These are phyloP conservation scores for Trichoderma lentiforme DNA, from an alignment of 2,329 filamentous ascomycete species.

Conservation along the genomic window DNA sequence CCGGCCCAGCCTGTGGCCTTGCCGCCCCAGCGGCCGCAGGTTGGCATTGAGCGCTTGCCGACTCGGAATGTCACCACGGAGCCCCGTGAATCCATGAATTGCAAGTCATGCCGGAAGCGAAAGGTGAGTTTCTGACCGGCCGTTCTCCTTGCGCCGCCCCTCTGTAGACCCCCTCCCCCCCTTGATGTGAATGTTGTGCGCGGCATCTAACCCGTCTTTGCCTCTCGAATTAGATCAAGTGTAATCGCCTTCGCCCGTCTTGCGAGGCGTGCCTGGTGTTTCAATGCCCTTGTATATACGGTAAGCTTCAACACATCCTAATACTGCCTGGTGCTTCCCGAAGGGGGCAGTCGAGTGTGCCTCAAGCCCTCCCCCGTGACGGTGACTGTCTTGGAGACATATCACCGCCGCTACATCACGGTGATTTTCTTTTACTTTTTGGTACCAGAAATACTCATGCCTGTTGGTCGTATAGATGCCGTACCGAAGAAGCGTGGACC, in stretches of 20 bases:
- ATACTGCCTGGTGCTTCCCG: background rate
- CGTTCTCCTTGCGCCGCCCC: background rate
- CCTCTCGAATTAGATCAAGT: slow-evolving; percentile 68
- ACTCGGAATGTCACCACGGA: slow-evolving; percentile 68
- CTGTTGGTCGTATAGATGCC: slow-evolving; percentile 52
- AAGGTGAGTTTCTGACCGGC: slow-evolving; percentile 57
- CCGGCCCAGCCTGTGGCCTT: slow-evolving; percentile 49
- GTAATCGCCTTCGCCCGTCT: slow-evolving; percentile 77
- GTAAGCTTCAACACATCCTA: slow-evolving; percentile 46
- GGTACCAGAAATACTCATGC: background rate
- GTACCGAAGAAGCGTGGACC: slow-evolving; percentile 86
- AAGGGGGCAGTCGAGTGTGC: background rate
- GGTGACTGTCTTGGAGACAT: background rate
- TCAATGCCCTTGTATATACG: slow-evolving; percentile 83
- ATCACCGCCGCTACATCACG: no score
- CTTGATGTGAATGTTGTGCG: background rate
- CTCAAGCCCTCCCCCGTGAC: background rate
- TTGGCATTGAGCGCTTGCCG: slow-evolving; percentile 76
- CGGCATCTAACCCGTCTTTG: background rate
- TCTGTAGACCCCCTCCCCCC: slow-evolving; percentile 6
- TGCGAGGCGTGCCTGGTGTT: slow-evolving; percentile 90
- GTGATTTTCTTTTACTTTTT: background rate
- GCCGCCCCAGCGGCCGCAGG: slow-evolving; percentile 70
- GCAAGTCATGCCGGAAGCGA: slow-evolving; percentile 88
- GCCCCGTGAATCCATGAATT: slow-evolving; percentile 89